Evolutionary conservation across 2,329 filamentous ascomycete genomes (phyloP).

Genomic region (Macrophomina pseudophaseolina): DNA sequence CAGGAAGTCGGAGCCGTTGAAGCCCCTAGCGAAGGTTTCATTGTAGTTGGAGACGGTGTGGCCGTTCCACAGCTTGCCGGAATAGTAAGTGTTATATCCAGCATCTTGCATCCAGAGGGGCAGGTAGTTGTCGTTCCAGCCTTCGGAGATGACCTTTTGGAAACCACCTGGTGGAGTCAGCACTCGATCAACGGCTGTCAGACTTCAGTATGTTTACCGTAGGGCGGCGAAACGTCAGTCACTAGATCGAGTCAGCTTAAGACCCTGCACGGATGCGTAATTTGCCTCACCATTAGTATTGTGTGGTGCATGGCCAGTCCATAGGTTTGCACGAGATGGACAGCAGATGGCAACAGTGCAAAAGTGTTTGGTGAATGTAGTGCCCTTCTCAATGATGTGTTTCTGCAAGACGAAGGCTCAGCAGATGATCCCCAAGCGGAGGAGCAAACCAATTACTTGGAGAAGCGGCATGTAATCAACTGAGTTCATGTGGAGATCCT

Average conservation of each 20-base stretch:
- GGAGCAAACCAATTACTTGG: conserved; percentile 33
- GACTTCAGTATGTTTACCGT: conserved; percentile 37
- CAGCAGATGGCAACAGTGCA: conserved; percentile 72
- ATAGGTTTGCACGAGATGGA: conserved; percentile 68
- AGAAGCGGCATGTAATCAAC: conserved; percentile 65
- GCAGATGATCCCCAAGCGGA: not conserved
- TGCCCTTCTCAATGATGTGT: conserved; percentile 63
- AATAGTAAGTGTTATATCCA: conserved; percentile 74
- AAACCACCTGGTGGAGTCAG: conserved; percentile 54
- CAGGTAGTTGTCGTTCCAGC: conserved; percentile 70
- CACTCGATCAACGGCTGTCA: not conserved
- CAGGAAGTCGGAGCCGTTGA: conserved; percentile 60
- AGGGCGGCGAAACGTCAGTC: conserved; percentile 62
- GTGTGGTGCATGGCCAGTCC: conserved; percentile 70
- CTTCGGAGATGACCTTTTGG: conserved; percentile 68
- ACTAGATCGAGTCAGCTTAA: conserved; percentile 38
- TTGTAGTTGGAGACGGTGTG: conserved; percentile 68
- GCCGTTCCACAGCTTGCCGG: conserved; percentile 73
- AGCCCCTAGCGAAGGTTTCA: conserved; percentile 62
- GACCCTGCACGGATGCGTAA: not conserved
- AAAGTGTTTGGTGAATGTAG: conserved; percentile 66
- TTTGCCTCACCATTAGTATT: conserved; percentile 63
- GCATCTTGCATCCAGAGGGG: conserved; percentile 73
- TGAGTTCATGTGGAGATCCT: conserved; percentile 67
- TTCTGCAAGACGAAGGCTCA: conserved; percentile 36